These are phyloP conservation scores for Fusarium nelsonii DNA, from an alignment of 2,329 filamentous ascomycete species.

Conservation along the genomic window DNA sequence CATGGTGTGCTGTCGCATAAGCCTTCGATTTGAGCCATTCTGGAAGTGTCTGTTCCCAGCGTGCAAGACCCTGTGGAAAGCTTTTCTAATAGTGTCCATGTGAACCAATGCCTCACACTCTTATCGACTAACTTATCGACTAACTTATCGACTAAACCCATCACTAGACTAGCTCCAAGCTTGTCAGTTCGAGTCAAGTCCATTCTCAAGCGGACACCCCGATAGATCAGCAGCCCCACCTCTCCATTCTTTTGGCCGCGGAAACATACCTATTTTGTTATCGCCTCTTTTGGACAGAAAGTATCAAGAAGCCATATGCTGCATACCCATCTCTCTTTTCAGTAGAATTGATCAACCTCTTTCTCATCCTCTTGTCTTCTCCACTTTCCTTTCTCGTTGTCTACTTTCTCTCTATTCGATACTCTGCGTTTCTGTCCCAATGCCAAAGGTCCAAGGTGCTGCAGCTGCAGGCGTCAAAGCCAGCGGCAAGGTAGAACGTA, in stretches of 20 bases:
- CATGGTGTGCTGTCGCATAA: slow-evolving; percentile 52
- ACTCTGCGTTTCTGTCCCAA: neutral
- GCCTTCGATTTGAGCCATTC: slow-evolving; percentile 48
- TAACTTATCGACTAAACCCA: neutral
- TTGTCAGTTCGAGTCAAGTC: neutral
- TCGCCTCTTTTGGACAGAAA: neutral
- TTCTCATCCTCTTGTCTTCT: neutral
- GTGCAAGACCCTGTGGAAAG: slow-evolving; percentile 51
- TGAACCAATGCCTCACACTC: neutral
- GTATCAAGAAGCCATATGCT: neutral
- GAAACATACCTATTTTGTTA: slow-evolving; percentile 39
- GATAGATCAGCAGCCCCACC: neutral
- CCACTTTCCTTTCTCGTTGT: slow-evolving; percentile 41
- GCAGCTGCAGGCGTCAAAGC: neutral
- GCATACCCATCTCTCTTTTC: neutral
- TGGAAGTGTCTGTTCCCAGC: slow-evolving; percentile 51
- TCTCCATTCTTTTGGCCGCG: slow-evolving; percentile 5
- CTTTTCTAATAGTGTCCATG: slow-evolving; percentile 1
- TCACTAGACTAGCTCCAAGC: neutral
- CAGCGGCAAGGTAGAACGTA: slow-evolving; percentile 36
- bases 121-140: neutral
- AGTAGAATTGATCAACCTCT: neutral
- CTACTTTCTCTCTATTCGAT: neutral
- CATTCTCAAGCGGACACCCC: neutral
- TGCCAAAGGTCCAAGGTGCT: slow-evolving; percentile 28